Evolutionary conservation across 768 basidiomycete genomes (phyloP).

Genomic region (Leccinum longicurvipes): DNA sequence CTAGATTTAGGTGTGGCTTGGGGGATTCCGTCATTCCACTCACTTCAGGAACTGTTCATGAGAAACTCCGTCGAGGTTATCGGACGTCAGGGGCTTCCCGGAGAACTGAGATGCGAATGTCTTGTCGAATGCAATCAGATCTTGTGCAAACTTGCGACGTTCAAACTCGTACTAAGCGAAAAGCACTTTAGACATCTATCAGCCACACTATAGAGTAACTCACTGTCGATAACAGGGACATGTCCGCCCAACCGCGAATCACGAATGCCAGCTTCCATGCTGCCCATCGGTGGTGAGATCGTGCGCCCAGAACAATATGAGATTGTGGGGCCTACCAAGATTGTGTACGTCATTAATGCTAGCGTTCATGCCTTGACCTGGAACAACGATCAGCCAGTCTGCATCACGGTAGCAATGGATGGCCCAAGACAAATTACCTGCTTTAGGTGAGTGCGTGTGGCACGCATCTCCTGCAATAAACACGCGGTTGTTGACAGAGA

Average conservation of each 20-base stretch:
- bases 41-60: conserved; percentile 46
- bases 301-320: background rate
- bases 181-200: background rate
- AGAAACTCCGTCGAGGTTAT: conserved; percentile 35
- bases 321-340: conserved; percentile 32
- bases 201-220: conserved; percentile 7
- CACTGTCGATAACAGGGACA: conserved; percentile 45
- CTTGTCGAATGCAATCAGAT: conserved; percentile 53
- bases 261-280: conserved; percentile 55
- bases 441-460: conserved; percentile 45
- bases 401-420: background rate
- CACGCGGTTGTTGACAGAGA: conserved; percentile 44
- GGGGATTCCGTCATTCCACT: conserved; percentile 4
- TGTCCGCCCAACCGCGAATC: conserved; percentile 45
- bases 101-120: conserved; percentile 51
- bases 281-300: conserved; percentile 8
- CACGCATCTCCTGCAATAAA: conserved; percentile 59
- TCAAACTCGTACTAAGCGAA: conserved; percentile 46
- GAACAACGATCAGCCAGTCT: conserved; percentile 16
- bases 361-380: conserved; percentile 54
- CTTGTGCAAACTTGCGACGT: conserved; percentile 50
- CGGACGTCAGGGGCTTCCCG: conserved; percentile 43
- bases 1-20: background rate
- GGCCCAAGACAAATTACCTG: conserved; percentile 26
- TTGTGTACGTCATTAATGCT: conserved; percentile 55